A percentile compares a stretch with the other conserved stretches of the same genome.
These are phyloP conservation scores for Candida mattraensis DNA, from an alignment of 805 yeast species.

Conservation along the genomic window DNA sequence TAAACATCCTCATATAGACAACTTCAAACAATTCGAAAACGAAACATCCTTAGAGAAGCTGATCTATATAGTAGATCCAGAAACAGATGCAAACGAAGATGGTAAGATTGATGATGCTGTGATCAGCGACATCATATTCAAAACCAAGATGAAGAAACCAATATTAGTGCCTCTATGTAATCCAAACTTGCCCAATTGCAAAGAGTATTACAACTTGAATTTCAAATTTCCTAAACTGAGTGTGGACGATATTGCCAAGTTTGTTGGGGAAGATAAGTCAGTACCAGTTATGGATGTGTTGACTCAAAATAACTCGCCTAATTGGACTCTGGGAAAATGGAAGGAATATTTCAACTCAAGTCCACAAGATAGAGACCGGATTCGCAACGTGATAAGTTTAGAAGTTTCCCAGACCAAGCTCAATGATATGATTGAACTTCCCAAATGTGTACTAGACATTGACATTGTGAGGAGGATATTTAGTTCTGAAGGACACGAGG, in stretches of 20 bases:
- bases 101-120: constrained; percentile 27
- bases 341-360: constrained; percentile 59
- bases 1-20: constrained; percentile 56
- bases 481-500: constrained; percentile 28
- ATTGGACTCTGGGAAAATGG: constrained; percentile 77
- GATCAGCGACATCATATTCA: constrained; percentile 23
- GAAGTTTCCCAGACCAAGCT: constrained; percentile 66
- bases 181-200: constrained; percentile 11
- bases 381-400: constrained; percentile 77
- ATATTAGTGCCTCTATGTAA: constrained; percentile 33
- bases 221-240: constrained; percentile 52
- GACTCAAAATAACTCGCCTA: constrained; percentile 66
- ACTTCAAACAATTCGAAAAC: constrained; percentile 33
- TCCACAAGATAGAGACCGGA: constrained; percentile 53
- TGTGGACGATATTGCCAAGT: constrained; percentile 53
- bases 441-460: constrained; percentile 58
- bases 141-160: constrained; percentile 32
- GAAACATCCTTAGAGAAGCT: constrained; percentile 26
- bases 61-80: constrained; percentile 30
- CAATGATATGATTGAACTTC: constrained; percentile 54
- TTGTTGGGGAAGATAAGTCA: constrained; percentile 60
- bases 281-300: constrained; percentile 89
- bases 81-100: constrained; percentile 13
- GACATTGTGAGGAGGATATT: constrained; percentile 75
- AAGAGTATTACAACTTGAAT: constrained; percentile 12